Evolutionary conservation across 352 stramenopile species (phyloP).

Genomic region (Phytophthora uliginosa): DNA sequence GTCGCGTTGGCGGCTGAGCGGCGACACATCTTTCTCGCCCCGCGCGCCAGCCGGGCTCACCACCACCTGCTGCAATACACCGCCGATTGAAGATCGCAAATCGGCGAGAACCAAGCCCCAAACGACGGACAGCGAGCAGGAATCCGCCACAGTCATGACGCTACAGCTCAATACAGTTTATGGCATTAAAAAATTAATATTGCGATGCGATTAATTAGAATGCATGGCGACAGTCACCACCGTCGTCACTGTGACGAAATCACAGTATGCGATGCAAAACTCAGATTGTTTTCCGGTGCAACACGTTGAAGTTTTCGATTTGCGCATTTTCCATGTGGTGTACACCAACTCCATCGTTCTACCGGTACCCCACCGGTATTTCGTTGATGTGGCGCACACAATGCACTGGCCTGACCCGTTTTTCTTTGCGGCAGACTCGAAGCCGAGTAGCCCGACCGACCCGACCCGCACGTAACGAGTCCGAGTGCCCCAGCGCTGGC

Average conservation of each 20-base stretch:
- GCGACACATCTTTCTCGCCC: slow-evolving; percentile 26
- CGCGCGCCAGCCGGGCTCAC: slow-evolving; percentile 13
- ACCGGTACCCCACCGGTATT: neutral
- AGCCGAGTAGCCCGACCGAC: slow-evolving; percentile 1
- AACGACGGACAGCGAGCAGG: neutral
- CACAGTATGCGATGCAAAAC: neutral
- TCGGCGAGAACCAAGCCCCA: slow-evolving; percentile 21
- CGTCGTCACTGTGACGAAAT: too few species aligned
- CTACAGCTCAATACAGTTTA: too few species aligned
- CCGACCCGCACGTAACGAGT: neutral
- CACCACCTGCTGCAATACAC: slow-evolving; percentile 28
- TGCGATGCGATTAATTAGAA: too few species aligned
- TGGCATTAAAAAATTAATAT: too few species aligned
- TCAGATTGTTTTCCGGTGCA: neutral
- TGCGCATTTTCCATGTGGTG: neutral
- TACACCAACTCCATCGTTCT: neutral
- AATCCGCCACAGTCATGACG: neutral
- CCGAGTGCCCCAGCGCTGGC: neutral
- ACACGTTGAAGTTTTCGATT: neutral
- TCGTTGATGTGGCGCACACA: neutral
- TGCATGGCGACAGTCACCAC: too few species aligned
- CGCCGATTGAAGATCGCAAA: slow-evolving; percentile 24
- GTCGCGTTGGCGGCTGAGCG: neutral
- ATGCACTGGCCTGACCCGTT: slow-evolving; percentile 1
- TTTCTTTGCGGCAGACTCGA: slow-evolving; percentile 13